Percentiles rank a stretch among this genome's conserved stretches.
Evolutionary conservation across 331 rosid species (phyloP).

Genomic region (Pyrus hybrid): DNA sequence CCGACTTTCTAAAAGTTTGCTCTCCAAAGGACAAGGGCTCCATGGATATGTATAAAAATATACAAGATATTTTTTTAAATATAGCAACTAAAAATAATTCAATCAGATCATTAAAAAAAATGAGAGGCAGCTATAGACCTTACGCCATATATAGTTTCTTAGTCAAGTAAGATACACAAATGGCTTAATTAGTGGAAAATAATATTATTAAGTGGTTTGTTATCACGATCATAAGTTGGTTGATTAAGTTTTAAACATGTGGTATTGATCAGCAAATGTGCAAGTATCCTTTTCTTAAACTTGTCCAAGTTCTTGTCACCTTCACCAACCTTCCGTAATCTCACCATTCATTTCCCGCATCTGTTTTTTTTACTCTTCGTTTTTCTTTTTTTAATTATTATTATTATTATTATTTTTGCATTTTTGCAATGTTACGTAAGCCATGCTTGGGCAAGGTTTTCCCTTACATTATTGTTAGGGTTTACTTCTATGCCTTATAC

Average conservation of each 20-base stretch:
- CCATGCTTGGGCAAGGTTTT: background rate
- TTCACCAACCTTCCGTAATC: slow-evolving; percentile 24
- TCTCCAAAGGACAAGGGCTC: background rate
- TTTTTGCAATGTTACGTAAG: background rate
- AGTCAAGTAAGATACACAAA: slow-evolving; percentile 19
- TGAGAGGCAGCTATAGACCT: background rate
- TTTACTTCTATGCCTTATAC: slow-evolving; percentile 8
- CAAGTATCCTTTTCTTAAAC: slow-evolving; percentile 5
- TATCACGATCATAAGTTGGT: slow-evolving; percentile 1
- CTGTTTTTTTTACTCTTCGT: background rate
- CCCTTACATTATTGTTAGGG: background rate
- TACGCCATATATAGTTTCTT: slow-evolving; percentile 8
- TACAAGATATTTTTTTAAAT: background rate
- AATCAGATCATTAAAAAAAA: background rate
- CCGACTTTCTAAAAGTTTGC: slow-evolving; percentile 22
- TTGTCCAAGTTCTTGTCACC: slow-evolving; percentile 23
- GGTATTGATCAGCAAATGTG: slow-evolving; percentile 4
- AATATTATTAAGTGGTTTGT: slow-evolving; percentile 9
- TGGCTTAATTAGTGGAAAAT: slow-evolving; percentile 11
- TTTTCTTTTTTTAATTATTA: background rate
- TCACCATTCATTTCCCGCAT: background rate
- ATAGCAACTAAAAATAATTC: slow-evolving; percentile 1
- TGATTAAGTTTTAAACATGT: slow-evolving; percentile 14
- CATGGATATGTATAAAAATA: slow-evolving; percentile 7
- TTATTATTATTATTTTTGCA: background rate